Conservation (phyloP, 78 protist genomes). For the Anaeramoeba ignava region DNA sequence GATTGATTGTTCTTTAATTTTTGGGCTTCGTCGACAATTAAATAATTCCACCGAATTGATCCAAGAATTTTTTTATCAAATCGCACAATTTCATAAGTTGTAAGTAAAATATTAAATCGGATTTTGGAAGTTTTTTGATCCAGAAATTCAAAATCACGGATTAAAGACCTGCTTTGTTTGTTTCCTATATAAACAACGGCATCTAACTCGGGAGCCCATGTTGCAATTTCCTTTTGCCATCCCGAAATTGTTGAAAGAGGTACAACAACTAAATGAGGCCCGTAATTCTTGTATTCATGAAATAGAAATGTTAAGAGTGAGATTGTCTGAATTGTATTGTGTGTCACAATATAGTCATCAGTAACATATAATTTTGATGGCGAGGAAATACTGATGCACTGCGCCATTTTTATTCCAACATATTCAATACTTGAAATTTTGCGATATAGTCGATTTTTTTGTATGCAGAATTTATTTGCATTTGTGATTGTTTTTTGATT, state of each 20-base stretch:
- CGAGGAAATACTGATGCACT: not conserved
- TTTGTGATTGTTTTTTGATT: no score
- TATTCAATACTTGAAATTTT: no score
- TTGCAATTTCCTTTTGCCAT: not conserved
- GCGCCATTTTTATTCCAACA: not conserved
- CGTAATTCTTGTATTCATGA: not conserved
- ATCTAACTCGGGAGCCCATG: conserved; percentile 35
- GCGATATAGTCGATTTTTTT: no score
- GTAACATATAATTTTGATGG: not conserved
- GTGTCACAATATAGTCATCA: not conserved
- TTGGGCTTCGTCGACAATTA: conserved; percentile 94
- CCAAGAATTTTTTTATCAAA: conserved; percentile 24
- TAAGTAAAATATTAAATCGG: not conserved
- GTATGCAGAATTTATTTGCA: no score
- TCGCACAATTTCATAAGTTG: not conserved
- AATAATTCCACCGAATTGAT: conserved; percentile 55
- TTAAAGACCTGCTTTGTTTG: conserved; percentile 13
- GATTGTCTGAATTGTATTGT: not conserved
- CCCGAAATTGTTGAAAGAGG: not conserved
- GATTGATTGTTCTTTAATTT: conserved; percentile 61
- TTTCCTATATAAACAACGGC: conserved; percentile 36
- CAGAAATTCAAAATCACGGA: conserved; percentile 11
- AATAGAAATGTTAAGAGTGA: not conserved
- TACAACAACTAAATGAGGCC: not conserved
- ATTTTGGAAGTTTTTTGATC: not conserved